Percentiles rank a stretch among this genome's conserved stretches.
Evolutionary conservation across 371 early-diverging fungal species (phyloP).

Genomic region (Amoeboaphelidium occidentale): DNA sequence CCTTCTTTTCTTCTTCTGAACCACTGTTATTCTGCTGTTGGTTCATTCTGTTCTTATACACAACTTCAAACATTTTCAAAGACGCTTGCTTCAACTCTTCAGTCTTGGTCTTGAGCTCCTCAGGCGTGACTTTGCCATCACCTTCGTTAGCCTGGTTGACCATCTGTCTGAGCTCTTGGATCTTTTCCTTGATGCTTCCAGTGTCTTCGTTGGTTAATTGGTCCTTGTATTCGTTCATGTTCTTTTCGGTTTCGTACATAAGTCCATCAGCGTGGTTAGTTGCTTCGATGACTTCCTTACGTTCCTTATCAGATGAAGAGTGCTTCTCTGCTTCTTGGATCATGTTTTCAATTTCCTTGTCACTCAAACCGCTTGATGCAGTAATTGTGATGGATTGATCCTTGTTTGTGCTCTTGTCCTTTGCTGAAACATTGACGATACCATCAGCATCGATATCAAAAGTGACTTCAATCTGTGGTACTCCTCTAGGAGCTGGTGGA

Average conservation of each 20-base stretch:
- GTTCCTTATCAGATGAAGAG: slow-evolving; percentile 71
- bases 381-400: slow-evolving; percentile 91
- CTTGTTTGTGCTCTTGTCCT: slow-evolving; percentile 85
- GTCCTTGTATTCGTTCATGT: slow-evolving; percentile 77
- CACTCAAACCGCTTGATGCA: slow-evolving; percentile 85
- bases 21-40: neutral
- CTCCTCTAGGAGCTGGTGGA: slow-evolving; percentile 59
- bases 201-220: slow-evolving; percentile 58
- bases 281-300: slow-evolving; percentile 77
- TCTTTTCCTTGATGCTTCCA: slow-evolving; percentile 52
- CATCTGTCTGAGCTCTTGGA: slow-evolving; percentile 41
- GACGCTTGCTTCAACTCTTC: slow-evolving; percentile 59
- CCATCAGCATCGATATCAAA: slow-evolving; percentile 99
- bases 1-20: neutral
- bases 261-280: slow-evolving; percentile 75
- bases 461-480: slow-evolving; percentile 70
- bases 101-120: slow-evolving; percentile 46
- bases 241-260: slow-evolving; percentile 75
- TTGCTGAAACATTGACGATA: slow-evolving; percentile 93
- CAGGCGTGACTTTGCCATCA: slow-evolving; percentile 25
- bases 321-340: slow-evolving; percentile 70
- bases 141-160: slow-evolving; percentile 36
- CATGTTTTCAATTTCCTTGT: slow-evolving; percentile 91
- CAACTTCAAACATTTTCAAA: slow-evolving; percentile 85
- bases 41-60: slow-evolving; percentile 37